Percentiles rank a stretch among this genome's conserved stretches.
phyloP scores from a whole-genome alignment of 176 grass and related monocot species.

The Cymbopogon citratus region DNA sequence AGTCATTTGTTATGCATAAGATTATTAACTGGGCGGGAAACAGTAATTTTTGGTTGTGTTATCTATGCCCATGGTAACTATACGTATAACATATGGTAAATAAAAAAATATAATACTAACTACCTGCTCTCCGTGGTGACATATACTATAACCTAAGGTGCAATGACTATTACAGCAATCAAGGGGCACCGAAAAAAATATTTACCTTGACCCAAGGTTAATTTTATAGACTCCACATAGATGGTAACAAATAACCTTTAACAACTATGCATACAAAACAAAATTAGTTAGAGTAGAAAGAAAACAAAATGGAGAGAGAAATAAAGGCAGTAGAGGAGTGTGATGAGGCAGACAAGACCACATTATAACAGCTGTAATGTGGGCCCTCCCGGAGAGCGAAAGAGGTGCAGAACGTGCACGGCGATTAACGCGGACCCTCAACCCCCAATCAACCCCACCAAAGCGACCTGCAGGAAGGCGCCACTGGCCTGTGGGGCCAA shows the following conservation, averaged over 20 bases:
- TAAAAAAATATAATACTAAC: neutral
- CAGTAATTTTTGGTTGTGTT: neutral
- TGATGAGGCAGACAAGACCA: constrained; percentile 70
- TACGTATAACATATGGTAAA: neutral
- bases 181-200: neutral
- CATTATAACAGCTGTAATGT: constrained; percentile 89
- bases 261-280: constrained; percentile 1
- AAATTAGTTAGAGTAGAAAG: constrained; percentile 27
- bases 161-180: neutral
- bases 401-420: constrained; percentile 82
- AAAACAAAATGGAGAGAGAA: constrained; percentile 1
- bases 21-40: neutral
- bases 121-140: neutral
- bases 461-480: neutral
- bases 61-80: neutral
- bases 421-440: constrained; percentile 83
- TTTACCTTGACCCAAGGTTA: neutral
- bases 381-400: constrained; percentile 52
- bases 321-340: constrained; percentile 32
- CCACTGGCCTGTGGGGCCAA: neutral
- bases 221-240: neutral
- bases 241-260: neutral
- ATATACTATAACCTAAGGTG: neutral
- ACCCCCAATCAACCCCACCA: neutral
- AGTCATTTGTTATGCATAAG: constrained; percentile 24